These are phyloP conservation scores for Cercospora citrullina DNA, from an alignment of 2,329 filamentous ascomycete genomes.

Conservation along the genomic window DNA sequence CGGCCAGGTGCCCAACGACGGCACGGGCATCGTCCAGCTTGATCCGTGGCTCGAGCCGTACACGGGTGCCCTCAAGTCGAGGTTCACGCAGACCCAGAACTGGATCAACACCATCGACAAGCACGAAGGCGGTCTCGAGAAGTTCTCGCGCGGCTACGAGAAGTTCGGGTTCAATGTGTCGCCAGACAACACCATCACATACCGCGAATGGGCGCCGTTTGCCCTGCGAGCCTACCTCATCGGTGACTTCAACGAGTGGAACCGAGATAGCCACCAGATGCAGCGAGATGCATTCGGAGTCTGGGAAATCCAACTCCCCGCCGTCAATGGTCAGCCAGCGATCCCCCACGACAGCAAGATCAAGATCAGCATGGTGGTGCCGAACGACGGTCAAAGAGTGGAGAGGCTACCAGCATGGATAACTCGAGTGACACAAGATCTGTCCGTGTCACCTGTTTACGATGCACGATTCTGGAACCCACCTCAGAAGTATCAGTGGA, in stretches of 20 bases:
- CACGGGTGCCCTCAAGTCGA: constrained; percentile 70
- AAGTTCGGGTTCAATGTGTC: constrained; percentile 82
- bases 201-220: constrained; percentile 96
- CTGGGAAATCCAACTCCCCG: constrained; percentile 78
- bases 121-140: constrained; percentile 83
- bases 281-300: constrained; percentile 80
- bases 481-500: constrained; percentile 81
- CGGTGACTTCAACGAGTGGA: constrained; percentile 96
- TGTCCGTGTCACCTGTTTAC: constrained; percentile 85
- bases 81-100: constrained; percentile 75
- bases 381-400: constrained; percentile 70
- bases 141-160: constrained; percentile 86
- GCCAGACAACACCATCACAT: constrained; percentile 79
- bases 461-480: constrained; percentile 98
- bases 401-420: constrained; percentile 96
- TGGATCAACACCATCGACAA: constrained; percentile 86
- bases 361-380: constrained; percentile 83
- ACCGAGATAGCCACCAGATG: constrained; percentile 81
- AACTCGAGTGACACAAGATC: constrained; percentile 92
- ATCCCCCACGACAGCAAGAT: constrained; percentile 94
- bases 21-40: constrained; percentile 78
- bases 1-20: constrained; percentile 63
- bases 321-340: constrained; percentile 70
- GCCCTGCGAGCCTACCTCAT: constrained; percentile 80
- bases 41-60: constrained; percentile 91